phyloP scores from a whole-genome alignment of 176 grass and related monocot genomes.

The Paspalum vaginatum region DNA sequence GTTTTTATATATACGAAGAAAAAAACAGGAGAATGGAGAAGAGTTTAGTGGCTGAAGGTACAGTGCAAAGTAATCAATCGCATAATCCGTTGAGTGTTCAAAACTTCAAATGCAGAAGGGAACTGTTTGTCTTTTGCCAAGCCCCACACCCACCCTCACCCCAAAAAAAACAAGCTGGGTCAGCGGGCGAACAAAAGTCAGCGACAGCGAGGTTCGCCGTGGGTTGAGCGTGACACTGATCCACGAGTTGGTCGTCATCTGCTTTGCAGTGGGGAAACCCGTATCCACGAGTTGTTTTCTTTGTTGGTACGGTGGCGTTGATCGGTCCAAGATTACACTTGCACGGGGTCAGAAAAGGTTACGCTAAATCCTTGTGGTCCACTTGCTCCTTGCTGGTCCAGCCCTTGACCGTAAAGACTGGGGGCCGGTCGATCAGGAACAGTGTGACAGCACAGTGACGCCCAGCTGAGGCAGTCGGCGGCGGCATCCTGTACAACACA shows the following conservation, averaged over 20 bases:
- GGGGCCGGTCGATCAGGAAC: too few relatives aligned
- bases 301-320: not conserved
- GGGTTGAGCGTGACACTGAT: not conserved
- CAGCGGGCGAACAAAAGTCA: too few relatives aligned
- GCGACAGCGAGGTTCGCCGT: too few relatives aligned
- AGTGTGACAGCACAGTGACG: constrained; percentile 34
- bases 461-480: constrained; percentile 8
- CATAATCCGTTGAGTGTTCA: too few relatives aligned
- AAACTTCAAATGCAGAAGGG: too few relatives aligned
- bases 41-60: not conserved
- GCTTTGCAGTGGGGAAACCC: not conserved
- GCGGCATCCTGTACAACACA: not conserved
- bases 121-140: too few relatives aligned
- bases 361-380: not conserved
- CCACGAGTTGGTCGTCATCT: not conserved
- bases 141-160: too few relatives aligned
- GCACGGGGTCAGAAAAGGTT: not conserved
- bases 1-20: too few relatives aligned
- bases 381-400: not conserved
- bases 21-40: not conserved
- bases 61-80: too few relatives aligned
- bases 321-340: not conserved
- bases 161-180: too few relatives aligned
- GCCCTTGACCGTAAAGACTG: not conserved
- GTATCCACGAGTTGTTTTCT: not conserved